Percentiles rank a stretch among this genome's conserved stretches.
These are phyloP conservation scores for Debaryomyces singareniensis DNA, from an alignment of 1,139 yeast species.

Conservation along the genomic window DNA sequence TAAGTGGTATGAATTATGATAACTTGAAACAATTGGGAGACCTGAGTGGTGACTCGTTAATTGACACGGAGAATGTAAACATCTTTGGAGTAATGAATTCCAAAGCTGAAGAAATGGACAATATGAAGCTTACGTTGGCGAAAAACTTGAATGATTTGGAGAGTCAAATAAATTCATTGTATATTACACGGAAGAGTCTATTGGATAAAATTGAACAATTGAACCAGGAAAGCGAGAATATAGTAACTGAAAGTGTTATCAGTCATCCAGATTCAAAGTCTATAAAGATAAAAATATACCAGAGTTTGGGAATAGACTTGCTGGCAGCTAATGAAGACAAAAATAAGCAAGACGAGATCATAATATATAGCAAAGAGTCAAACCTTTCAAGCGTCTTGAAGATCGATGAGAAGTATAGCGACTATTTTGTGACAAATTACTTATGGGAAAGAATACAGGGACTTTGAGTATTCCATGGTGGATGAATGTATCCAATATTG, in stretches of 20 bases:
- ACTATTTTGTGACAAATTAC: constrained; percentile 59
- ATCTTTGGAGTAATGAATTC: constrained; percentile 21
- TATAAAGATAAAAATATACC: constrained; percentile 38
- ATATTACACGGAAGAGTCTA: constrained; percentile 36
- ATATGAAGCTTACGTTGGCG: constrained; percentile 47
- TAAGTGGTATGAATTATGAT: constrained; percentile 12
- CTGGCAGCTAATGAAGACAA: constrained; percentile 14
- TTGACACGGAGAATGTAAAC: constrained; percentile 11
- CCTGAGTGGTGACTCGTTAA: constrained; percentile 3
- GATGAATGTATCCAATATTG: too few relatives aligned
- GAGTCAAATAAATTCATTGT: constrained; percentile 41
- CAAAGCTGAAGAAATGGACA: constrained; percentile 35
- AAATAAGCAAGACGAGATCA: constrained; percentile 18
- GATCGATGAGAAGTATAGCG: constrained; percentile 54
- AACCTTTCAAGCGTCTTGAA: constrained; percentile 47
- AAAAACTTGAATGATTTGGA: constrained; percentile 54
- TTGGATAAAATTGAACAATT: constrained; percentile 23
- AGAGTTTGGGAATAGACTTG: constrained; percentile 38
- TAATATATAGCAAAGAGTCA: constrained; percentile 45
- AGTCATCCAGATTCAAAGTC: constrained; percentile 27
- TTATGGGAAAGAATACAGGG: constrained; percentile 53
- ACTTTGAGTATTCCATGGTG: too few relatives aligned
- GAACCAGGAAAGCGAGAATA: constrained; percentile 14
- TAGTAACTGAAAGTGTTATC: constrained; percentile 18
- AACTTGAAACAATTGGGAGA: constrained; percentile 8